Evolutionary conservation across 2,329 filamentous ascomycete species (phyloP).

Genomic region (Calycina herbarum): DNA sequence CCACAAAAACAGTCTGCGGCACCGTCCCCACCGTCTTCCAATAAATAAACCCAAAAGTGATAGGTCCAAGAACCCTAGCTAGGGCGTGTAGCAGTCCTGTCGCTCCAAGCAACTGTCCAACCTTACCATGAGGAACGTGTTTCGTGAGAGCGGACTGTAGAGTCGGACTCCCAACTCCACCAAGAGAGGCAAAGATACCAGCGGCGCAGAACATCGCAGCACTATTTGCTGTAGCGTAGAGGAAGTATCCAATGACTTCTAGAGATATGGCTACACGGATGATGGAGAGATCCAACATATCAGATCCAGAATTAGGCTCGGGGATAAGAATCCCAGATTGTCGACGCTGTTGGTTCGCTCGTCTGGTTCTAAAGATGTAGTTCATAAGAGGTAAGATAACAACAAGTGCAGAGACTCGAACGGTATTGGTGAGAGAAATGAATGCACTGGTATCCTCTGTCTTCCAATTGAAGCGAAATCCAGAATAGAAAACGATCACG

Average conservation of each 20-base stretch:
- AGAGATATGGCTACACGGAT: slow-evolving; percentile 74
- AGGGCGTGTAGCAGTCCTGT: slow-evolving; percentile 83
- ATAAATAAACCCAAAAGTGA: slow-evolving; percentile 85
- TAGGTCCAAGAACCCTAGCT: slow-evolving; percentile 74
- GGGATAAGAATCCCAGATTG: slow-evolving; percentile 63
- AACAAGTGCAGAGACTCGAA: slow-evolving; percentile 74
- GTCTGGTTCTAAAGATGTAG: slow-evolving; percentile 62
- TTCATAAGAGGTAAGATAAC: slow-evolving; percentile 75
- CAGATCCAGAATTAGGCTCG: slow-evolving; percentile 57
- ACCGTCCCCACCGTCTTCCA: slow-evolving; percentile 75
- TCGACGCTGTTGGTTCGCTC: slow-evolving; percentile 30
- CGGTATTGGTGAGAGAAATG: slow-evolving; percentile 73
- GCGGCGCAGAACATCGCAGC: slow-evolving; percentile 67
- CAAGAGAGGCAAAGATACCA: slow-evolving; percentile 72
- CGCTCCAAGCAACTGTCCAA: slow-evolving; percentile 86
- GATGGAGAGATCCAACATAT: slow-evolving; percentile 73
- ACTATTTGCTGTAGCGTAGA: slow-evolving; percentile 67
- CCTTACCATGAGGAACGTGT: slow-evolving; percentile 78
- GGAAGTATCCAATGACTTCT: slow-evolving; percentile 73
- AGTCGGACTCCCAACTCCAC: slow-evolving; percentile 82
- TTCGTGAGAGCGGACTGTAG: slow-evolving; percentile 85
- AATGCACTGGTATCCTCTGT: slow-evolving; percentile 79
- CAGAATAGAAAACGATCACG: slow-evolving; percentile 82
- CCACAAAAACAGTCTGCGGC: slow-evolving; percentile 80
- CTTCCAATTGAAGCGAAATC: slow-evolving; percentile 78